Evolutionary conservation across 768 basidiomycete genomes (phyloP), one percentile per base, ranked within the genome.

Genomic region (Lactarius psammicola): DNA sequence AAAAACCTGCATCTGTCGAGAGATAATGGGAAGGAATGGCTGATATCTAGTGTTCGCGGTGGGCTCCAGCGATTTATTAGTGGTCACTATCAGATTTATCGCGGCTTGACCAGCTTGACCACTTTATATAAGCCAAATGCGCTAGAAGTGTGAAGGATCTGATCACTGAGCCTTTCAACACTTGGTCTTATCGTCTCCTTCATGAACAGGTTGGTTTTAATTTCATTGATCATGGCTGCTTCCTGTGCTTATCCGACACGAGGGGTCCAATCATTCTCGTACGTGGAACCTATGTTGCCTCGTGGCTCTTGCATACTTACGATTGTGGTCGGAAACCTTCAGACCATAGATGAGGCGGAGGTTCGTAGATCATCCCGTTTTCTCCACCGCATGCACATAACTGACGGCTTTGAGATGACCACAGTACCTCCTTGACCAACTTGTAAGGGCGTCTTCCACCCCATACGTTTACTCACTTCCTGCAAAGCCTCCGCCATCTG

Each of bases 1-100:
- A 80, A 97, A 94, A 18, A 94, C 86, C 1, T 78, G 69, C 38
- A 69, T 59, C 26, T 8, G 33, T 13, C n/a, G 34, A 56, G 59
- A 26, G 34, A 64, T 42, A 56, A 36, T 46, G 31, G 53, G 33
- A 55, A 36, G 30, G 40, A 40, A 38, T 34, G 44, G 23, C 2
- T 13, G 42, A 55, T 20, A 36, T 33, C 26, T 59, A 44, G 11
- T 23, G 18, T 51, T 2, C 15, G 30, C 30, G 20, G 30, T 18
- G 30, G 28, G 17, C 28, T 28, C 30, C 9, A 33, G 20, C 2
- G 18, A 33, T 56, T 17, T 28, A 55, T 9, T 28, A 18, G 54
- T 18, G 28, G 30, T 28, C 20, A 23, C 46, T n/a, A 23, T 13
- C 3, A n/a, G 20, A 51, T n/a, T 10, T 10, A 51, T 51, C 5